A percentile compares a stretch with the other conserved stretches of the same genome.
Conservation (phyloP, 2,329 filamentous ascomycete genomes). For the Alternaria brassicicola region DNA sequence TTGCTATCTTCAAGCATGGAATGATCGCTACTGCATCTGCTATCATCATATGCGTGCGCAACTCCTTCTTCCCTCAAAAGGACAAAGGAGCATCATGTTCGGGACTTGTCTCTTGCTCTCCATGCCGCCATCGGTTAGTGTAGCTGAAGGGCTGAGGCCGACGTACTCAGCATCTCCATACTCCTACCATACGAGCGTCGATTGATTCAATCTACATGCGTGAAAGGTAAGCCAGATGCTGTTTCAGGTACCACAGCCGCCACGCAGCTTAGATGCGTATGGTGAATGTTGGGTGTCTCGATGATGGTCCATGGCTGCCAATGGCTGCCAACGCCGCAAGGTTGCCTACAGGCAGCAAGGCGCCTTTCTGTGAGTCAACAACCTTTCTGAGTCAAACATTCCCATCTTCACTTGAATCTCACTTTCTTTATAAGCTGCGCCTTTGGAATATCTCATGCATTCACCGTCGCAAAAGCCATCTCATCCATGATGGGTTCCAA, state of each 20-base stretch:
- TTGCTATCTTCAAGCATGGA: neutral
- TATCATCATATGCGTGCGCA: neutral
- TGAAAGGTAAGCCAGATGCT: neutral
- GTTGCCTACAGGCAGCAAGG: conserved; percentile 40
- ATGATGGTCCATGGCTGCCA: conserved; percentile 20
- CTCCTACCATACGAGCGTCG: neutral
- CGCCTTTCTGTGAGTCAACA: conserved; percentile 33
- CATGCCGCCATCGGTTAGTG: neutral
- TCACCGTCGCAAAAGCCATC: neutral
- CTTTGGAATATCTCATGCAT: neutral
- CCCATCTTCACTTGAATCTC: neutral
- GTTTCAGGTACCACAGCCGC: neutral
- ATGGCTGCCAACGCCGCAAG: conserved; percentile 23
- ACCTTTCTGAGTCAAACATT: conserved; percentile 27
- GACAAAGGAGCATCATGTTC: neutral
- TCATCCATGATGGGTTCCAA: conserved; percentile 35
- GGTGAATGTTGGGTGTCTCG: conserved; percentile 5
- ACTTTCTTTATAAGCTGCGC: neutral
- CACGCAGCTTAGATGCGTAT: neutral
- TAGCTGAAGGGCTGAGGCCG: conserved; percentile 5
- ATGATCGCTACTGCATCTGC: neutral
- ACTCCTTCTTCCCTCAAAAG: neutral
- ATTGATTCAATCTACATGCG: neutral
- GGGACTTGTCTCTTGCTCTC: neutral
- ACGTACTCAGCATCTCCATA: neutral